Evolutionary conservation across 192 early-diverging fungal species (phyloP), one percentile per base, ranked within the genome.

Genomic region (Backusella circina): DNA sequence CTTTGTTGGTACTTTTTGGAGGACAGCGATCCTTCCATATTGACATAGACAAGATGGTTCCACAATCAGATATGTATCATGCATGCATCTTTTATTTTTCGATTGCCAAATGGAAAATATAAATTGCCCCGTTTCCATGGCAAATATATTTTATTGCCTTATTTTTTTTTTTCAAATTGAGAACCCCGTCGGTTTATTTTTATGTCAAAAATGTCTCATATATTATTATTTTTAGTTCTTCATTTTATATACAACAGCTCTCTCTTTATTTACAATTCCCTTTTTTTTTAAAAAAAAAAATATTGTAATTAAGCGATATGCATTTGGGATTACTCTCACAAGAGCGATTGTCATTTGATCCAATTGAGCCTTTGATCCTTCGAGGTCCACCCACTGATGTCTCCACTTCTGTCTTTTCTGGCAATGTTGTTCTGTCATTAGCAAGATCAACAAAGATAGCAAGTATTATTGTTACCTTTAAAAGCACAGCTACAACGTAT

Each of bases 291-390:
- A n/a, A n/a, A n/a, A n/a, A n/a, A n/a, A n/a, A n/a, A n/a, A n/a
- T n/a, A 12, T 41, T 41, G 39, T 41, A 51, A 51, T 9, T 21
- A 51, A 51, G 8, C 36, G 13, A 35, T 16, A 75, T 75, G 74
- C 65, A 75, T 38, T 51, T 78, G 10, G 72, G 72, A 15, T 51
- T 78, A 37, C 57, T 78, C 5, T 69, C 76, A 36, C 44, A 68
- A 12, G 77, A 78, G 9, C 44, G 66, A 38, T 35, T 78, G 21
- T 50, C 65, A 35, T 78, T 78, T 68, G 77, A 69, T 69, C 72
- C 77, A 23, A 36, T 78, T 30, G 68, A 78, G 10, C 77, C 77
- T 28, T 35, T 78, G 28, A 67, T 78, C 38, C 44, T 78, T 31
- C 71, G 77, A 37, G 77, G 77, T 16, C 39, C 72, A 12, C 77